These are phyloP conservation scores for Quercus berberidifolia DNA, from an alignment of 306 rosid species.

Conservation along the genomic window DNA sequence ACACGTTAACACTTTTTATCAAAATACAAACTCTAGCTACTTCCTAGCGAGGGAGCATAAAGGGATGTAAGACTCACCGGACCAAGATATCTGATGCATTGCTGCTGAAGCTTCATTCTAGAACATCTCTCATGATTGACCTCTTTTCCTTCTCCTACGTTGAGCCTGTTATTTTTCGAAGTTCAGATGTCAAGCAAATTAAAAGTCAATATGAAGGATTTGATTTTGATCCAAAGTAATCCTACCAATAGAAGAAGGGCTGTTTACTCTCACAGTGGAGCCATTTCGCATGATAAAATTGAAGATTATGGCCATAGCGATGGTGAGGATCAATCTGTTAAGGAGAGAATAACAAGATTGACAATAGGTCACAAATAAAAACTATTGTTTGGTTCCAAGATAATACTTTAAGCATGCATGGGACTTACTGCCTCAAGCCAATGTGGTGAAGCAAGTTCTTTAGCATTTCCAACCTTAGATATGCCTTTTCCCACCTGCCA, in stretches of 20 bases:
- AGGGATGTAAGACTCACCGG: conserved; percentile 53
- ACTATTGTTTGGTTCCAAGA: not conserved
- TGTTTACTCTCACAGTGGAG: conserved; percentile 70
- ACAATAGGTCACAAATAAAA: conserved; percentile 10
- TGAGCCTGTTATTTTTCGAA: no score
- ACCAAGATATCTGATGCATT: conserved; percentile 68
- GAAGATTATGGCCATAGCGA: conserved; percentile 92
- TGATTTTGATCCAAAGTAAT: not conserved
- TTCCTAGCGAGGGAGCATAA: not conserved
- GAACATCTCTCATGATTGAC: no score
- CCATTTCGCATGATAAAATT: conserved; percentile 71
- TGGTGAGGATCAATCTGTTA: conserved; percentile 89
- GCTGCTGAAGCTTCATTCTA: no score
- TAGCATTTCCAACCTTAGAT: conserved; percentile 74
- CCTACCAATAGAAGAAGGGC: conserved; percentile 88
- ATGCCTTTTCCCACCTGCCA: conserved; percentile 82
- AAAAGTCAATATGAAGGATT: not conserved
- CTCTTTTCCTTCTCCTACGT: no score
- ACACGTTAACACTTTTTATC: not conserved
- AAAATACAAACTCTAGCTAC: not conserved
- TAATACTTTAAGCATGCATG: not conserved
- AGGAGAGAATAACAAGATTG: conserved; percentile 5
- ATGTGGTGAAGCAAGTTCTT: conserved; percentile 81
- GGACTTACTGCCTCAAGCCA: conserved; percentile 92
- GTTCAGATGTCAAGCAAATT: not conserved